A percentile compares a stretch with the other conserved stretches of the same genome.
Conservation (phyloP, 495 filamentous ascomycete species). For the Trichoderma gamsii region DNA sequence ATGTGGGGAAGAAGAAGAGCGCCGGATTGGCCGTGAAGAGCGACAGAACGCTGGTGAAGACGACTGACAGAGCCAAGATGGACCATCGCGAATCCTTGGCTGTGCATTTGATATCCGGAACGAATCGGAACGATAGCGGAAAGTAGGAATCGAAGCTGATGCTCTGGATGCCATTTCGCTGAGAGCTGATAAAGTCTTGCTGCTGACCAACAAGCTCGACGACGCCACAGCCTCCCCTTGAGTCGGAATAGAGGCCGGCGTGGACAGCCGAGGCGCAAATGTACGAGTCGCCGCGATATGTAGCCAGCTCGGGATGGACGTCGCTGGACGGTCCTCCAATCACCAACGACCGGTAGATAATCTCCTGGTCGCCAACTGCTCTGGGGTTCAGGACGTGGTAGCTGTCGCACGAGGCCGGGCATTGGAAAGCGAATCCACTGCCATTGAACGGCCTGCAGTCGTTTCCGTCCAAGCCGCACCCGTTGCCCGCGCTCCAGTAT, state of each 20-base stretch:
- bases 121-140: conserved; percentile 67
- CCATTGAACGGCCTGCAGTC: conserved; percentile 74
- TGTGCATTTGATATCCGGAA: conserved; percentile 43
- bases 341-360: conserved; percentile 64
- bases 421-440: conserved; percentile 66
- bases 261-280: conserved; percentile 79
- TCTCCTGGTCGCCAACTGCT: conserved; percentile 66
- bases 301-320: conserved; percentile 28
- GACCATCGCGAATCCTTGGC: conserved; percentile 66
- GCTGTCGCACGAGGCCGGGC: conserved; percentile 67
- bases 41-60: conserved; percentile 59
- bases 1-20: conserved; percentile 66
- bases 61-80: conserved; percentile 64
- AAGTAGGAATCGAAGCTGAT: conserved; percentile 69
- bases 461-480: conserved; percentile 73
- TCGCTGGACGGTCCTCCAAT: conserved; percentile 63
- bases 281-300: conserved; percentile 77
- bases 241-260: conserved; percentile 61
- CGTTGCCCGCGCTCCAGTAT: conserved; percentile 63
- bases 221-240: conserved; percentile 70
- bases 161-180: conserved; percentile 59
- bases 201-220: conserved; percentile 61
- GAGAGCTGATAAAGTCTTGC: conserved; percentile 53
- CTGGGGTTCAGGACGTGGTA: conserved; percentile 62
- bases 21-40: conserved; percentile 62